Evolutionary conservation across 345 rosid genomes (phyloP).

Genomic region (Cardamine chenopodiifolia): DNA sequence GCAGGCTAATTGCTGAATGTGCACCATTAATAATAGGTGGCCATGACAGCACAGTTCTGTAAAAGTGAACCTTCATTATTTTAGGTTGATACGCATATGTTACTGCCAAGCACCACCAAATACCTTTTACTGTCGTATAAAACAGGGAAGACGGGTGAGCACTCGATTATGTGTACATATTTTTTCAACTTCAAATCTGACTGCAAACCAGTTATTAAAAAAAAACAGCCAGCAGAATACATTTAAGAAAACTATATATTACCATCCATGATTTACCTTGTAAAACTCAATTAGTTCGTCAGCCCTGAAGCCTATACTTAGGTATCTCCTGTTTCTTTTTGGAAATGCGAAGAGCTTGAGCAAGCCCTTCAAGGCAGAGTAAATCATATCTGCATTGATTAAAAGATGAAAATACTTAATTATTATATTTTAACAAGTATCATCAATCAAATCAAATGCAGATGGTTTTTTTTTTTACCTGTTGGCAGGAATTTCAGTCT

Average conservation of each 20-base stretch:
- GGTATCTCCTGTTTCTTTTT: conserved; percentile 66
- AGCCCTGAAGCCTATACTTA: conserved; percentile 35
- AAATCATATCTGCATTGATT: conserved; percentile 69
- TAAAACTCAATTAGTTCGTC: conserved; percentile 15
- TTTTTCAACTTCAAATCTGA: conserved; percentile 90
- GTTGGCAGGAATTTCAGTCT: conserved; percentile 89
- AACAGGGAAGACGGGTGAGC: conserved; percentile 78
- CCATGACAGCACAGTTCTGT: conserved; percentile 83
- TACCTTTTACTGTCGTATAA: conserved; percentile 77
- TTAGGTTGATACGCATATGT: not conserved
- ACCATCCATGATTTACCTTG: conserved; percentile 3
- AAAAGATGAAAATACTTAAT: not conserved
- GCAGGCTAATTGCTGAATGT: conserved; percentile 84
- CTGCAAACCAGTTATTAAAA: conserved; percentile 41
- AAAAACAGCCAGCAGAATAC: no score
- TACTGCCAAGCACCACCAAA: conserved; percentile 17
- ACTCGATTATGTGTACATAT: conserved; percentile 84
- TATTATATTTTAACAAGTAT: not conserved
- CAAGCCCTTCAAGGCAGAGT: conserved; percentile 94
- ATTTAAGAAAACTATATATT: no score
- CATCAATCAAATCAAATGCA: not conserved
- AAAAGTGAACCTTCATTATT: conserved; percentile 32
- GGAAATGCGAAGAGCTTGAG: conserved; percentile 86
- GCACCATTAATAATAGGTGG: conserved; percentile 96
- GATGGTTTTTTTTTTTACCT: conserved; percentile 43